phyloP scores from a whole-genome alignment of 1,284 basidiomycete species.

The Cutaneotrichosporon spelunceum region DNA sequence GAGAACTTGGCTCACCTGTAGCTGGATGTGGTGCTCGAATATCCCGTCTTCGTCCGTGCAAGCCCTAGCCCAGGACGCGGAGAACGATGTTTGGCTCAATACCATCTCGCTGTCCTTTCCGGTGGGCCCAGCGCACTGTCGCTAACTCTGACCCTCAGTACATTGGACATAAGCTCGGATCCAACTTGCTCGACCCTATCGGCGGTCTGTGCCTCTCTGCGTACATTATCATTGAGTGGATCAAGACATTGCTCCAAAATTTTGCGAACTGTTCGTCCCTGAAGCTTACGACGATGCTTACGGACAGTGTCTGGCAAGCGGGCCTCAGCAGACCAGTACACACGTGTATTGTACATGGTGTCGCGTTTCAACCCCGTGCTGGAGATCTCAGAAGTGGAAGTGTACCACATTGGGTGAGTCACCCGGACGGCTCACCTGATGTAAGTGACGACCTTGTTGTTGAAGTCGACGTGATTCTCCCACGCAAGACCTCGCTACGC shows the following conservation, averaged over 20 bases:
- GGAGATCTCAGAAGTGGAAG: conserved; percentile 48
- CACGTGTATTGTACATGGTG: conserved; percentile 54
- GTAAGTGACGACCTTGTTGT: conserved; percentile 52
- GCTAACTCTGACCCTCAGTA: conserved; percentile 32
- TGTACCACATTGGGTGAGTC: conserved; percentile 51
- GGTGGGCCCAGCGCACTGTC: conserved; percentile 40
- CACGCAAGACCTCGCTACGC: conserved; percentile 48
- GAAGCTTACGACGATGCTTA: neutral
- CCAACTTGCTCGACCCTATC: conserved; percentile 52
- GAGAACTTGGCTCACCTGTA: conserved; percentile 7
- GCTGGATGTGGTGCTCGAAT: conserved; percentile 51
- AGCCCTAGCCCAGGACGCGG: conserved; percentile 55
- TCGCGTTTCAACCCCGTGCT: conserved; percentile 51
- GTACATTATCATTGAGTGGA: conserved; percentile 54
- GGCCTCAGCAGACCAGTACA: conserved; percentile 43
- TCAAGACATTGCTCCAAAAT: conserved; percentile 53
- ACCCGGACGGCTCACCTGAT: neutral
- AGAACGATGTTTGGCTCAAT: conserved; percentile 59
- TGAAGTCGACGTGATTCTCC: conserved; percentile 54
- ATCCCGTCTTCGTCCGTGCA: conserved; percentile 50
- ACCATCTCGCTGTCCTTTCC: conserved; percentile 58
- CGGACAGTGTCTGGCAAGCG: conserved; percentile 40
- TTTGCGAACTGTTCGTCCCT: conserved; percentile 47
- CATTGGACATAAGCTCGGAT: conserved; percentile 42
- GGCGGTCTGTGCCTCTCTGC: conserved; percentile 54